These are phyloP conservation scores for Penicillium dipodomyicola DNA, from an alignment of 495 filamentous ascomycete genomes.

Conservation along the genomic window DNA sequence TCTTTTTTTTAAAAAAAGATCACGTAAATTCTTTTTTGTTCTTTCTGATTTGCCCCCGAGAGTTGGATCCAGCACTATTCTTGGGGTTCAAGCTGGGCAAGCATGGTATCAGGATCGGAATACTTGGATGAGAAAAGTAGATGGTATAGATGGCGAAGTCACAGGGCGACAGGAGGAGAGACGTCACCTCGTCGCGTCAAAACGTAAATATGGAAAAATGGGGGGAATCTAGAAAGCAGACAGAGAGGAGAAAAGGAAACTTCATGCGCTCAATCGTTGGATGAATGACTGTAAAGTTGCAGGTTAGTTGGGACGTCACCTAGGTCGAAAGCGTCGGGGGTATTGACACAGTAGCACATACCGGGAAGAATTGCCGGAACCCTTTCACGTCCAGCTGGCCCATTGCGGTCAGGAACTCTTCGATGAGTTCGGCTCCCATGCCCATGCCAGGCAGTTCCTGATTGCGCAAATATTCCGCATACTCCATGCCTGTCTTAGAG, in stretches of 20 bases:
- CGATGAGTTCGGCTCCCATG: slow-evolving; percentile 49
- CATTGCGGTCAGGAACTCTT: slow-evolving; percentile 56
- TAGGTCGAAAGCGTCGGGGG: neutral
- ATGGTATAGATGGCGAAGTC: slow-evolving; percentile 15
- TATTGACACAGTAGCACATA: slow-evolving; percentile 20
- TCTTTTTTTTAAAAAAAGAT: neutral
- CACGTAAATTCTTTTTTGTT: slow-evolving; percentile 9
- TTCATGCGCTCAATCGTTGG: slow-evolving; percentile 49
- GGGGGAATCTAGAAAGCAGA: slow-evolving; percentile 46
- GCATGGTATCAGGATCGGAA: slow-evolving; percentile 1
- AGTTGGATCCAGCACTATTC: slow-evolving; percentile 4
- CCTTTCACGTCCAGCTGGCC: slow-evolving; percentile 50
- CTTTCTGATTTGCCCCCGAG: slow-evolving; percentile 7
- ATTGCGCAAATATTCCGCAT: slow-evolving; percentile 54
- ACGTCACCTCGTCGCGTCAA: slow-evolving; percentile 28
- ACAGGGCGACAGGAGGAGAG: slow-evolving; percentile 16
- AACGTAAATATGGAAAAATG: slow-evolving; percentile 30
- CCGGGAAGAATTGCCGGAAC: slow-evolving; percentile 56
- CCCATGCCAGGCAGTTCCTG: slow-evolving; percentile 54
- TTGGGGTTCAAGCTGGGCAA: neutral
- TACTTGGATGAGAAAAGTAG: slow-evolving; percentile 1
- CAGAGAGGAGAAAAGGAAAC: slow-evolving; percentile 23
- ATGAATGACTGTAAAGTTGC: slow-evolving; percentile 40
- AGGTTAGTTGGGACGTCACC: slow-evolving; percentile 2
- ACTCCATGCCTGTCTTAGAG: slow-evolving; percentile 71